Evolutionary conservation across 2,329 filamentous ascomycete species (phyloP).

Genomic region (Colletotrichum lentis): DNA sequence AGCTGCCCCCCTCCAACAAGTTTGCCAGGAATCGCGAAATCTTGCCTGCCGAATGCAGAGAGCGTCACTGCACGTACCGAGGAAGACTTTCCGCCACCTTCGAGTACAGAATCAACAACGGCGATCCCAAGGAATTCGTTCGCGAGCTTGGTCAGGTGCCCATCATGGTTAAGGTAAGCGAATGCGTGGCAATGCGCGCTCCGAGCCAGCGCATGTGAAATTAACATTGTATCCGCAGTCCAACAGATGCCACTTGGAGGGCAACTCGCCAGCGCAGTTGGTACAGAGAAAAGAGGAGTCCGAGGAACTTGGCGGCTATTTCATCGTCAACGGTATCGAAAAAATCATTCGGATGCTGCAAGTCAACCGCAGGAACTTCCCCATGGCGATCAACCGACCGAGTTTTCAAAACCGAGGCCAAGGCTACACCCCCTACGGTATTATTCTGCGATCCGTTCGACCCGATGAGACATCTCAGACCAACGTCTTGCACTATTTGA

Average conservation of each 20-base stretch:
- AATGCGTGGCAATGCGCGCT: neutral
- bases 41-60: constrained; percentile 90
- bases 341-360: constrained; percentile 94
- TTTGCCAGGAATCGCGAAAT: constrained; percentile 85
- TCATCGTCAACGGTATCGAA: constrained; percentile 96
- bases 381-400: constrained; percentile 89
- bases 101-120: constrained; percentile 87
- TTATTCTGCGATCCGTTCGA: constrained; percentile 89
- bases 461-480: constrained; percentile 99
- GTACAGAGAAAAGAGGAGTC: constrained; percentile 92
- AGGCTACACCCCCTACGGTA: constrained; percentile 87
- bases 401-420: constrained; percentile 89
- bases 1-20: constrained; percentile 83
- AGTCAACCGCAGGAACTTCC: constrained; percentile 90
- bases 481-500: constrained; percentile 95
- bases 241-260: constrained; percentile 88
- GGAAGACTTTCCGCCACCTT: constrained; percentile 84
- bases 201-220: constrained; percentile 30
- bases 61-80: constrained; percentile 90
- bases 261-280: constrained; percentile 81
- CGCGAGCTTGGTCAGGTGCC: constrained; percentile 89
- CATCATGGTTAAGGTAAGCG: constrained; percentile 85
- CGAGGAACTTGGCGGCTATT: constrained; percentile 95
- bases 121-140: constrained; percentile 81
- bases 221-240: constrained; percentile 63